phyloP scores from a whole-genome alignment of 257 asterid species.

The Plantago major region DNA sequence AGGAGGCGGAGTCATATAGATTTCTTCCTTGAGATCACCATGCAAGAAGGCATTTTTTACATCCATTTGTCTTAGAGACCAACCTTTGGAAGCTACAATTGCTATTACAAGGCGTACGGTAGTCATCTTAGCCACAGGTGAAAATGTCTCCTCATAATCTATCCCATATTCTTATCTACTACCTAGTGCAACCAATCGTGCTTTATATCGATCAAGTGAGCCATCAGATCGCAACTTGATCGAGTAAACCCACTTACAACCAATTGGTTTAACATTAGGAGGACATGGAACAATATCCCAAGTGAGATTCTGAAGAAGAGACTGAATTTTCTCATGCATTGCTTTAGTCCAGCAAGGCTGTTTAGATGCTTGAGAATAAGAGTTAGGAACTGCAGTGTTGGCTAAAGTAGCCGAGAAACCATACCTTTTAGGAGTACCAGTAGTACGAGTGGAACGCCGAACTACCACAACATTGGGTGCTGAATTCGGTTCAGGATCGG shows the following conservation, averaged over 20 bases:
- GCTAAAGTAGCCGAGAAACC: background rate
- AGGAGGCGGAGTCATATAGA: background rate
- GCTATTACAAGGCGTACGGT: background rate
- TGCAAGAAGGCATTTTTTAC: slow-evolving; percentile 8
- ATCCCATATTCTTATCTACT: slow-evolving; percentile 4
- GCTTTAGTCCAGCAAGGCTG: background rate
- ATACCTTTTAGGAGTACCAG: background rate
- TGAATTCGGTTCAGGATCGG: too few relatives aligned
- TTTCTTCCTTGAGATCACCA: background rate
- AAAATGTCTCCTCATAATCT: background rate
- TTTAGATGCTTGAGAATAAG: slow-evolving; percentile 5
- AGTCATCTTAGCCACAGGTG: background rate
- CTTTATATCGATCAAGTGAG: background rate
- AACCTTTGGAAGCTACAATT: background rate
- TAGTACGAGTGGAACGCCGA: background rate
- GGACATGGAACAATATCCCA: background rate
- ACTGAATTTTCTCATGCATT: background rate
- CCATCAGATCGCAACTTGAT: background rate
- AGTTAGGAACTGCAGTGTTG: background rate
- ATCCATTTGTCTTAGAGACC: slow-evolving; percentile 1
- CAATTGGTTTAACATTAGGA: background rate
- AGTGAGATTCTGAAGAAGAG: slow-evolving; percentile 4
- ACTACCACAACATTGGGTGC: too few relatives aligned
- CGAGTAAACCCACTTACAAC: background rate
- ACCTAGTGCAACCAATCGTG: background rate